Conservation (phyloP, 2,329 filamentous ascomycete genomes). For the Hypoxylon sp. region DNA sequence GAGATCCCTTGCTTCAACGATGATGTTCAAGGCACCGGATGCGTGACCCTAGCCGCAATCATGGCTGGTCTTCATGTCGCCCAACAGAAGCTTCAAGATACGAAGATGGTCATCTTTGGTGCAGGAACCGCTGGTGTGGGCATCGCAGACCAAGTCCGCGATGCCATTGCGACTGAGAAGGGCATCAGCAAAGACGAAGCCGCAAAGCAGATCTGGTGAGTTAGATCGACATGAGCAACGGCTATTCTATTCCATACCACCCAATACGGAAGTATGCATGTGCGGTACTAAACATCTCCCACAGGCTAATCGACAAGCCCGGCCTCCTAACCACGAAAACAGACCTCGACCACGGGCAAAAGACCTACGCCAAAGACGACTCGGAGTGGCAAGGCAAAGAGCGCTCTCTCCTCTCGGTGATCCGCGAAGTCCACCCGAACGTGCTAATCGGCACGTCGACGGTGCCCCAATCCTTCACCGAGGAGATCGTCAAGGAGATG, state of each 20-base stretch:
- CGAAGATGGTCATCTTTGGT: constrained; percentile 79
- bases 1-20: constrained; percentile 89
- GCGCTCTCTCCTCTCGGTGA: constrained; percentile 69
- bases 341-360: constrained; percentile 72
- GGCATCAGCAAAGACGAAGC: constrained; percentile 77
- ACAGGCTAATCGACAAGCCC: constrained; percentile 81
- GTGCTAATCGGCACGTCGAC: constrained; percentile 88
- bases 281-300: constrained; percentile 6
- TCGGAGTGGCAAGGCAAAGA: constrained; percentile 68
- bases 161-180: constrained; percentile 77
- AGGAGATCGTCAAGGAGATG: constrained; percentile 79
- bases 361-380: constrained; percentile 70
- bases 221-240: not conserved
- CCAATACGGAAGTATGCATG: too few species aligned
- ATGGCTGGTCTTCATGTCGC: constrained; percentile 78
- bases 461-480: constrained; percentile 76
- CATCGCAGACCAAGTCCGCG: constrained; percentile 84
- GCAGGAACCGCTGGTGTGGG: constrained; percentile 84
- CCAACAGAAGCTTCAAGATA: constrained; percentile 70
- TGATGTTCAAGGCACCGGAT: constrained; percentile 88
- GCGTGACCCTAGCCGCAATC: constrained; percentile 84
- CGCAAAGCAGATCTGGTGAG: constrained; percentile 78
- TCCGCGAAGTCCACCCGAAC: constrained; percentile 78
- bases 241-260: too few species aligned
- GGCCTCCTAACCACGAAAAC: constrained; percentile 74